Evolutionary conservation across 2,329 filamentous ascomycete genomes (phyloP), one percentile per base, ranked within the genome.

Genomic region (Elsinoe fawcettii): DNA sequence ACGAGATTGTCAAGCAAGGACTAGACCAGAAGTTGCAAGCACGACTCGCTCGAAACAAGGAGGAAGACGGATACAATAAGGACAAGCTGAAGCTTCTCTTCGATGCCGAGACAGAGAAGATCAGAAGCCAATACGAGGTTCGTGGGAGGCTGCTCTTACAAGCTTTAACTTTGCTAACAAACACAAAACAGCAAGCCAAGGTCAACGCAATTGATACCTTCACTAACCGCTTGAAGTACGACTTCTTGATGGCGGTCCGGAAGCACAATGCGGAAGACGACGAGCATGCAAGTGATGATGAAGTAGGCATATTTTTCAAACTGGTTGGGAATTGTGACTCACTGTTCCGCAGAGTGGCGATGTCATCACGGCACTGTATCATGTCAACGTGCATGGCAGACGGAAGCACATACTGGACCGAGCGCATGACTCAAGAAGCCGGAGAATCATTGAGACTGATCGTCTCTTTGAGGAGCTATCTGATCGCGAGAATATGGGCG

Each of bases 1-100:
- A 81, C 67, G 62, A 71, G 8, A 68, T 72, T 16, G 71, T 86
- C 56, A 74, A 77, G 63, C 67, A 71, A 2, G 74, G 81, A 60
- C 75, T 89, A 11, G 71, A 80, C 57, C 63, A 72, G 30, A 73
- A 74, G 41, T 72, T 77, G 41, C 73, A 71, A 27, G 58, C 64
- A 23, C 69, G 75, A 25, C 66, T 75, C 30, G 66, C 64, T 27
- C 66, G 70, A 37, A 58, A 77, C 36, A 63, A 73, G 32, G 69
- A 68, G 23, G 67, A 73, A 60, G 66, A 70, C 14, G 65, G 63
- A 7, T 65, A 71, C 44, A 71, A 70, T 51, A 67, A 70, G 32
- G 65, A 69, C 36, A 68, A 74, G 51, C 59, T 74, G 12, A 63
- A 69, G 32, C 66, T 70, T 46, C 66, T 69, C 23, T 64, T 67